Base-by-base conservation (phyloP, 768 basidiomycete genomes). In the Cystoderma amianthinum region DNA sequence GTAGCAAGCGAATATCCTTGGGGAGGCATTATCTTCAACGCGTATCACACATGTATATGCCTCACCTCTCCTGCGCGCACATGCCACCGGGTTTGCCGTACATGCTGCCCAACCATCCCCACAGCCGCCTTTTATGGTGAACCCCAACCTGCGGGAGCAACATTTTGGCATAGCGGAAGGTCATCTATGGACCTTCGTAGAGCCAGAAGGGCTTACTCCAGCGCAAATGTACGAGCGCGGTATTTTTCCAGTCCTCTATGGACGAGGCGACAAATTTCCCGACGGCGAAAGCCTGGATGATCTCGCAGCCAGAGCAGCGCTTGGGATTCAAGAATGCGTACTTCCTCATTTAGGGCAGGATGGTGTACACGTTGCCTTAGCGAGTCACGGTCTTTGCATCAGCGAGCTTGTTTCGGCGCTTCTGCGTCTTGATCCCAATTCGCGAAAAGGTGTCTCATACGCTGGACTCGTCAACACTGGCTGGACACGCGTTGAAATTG, bases 361-460 rank as follows among this genome's bases (percentile, higher is more conserved):
- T 5, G 38, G 43, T 4, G 37, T 28, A n/a, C 32, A 33, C n/a
- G 40, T 89, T 24, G 85, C 77, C 2, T 48, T 88, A 23, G 79
- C 84, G 37, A 84, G 85, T 52, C 87, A 89, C 56, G 85, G 87
- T 1, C 49, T 85, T 41, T 85, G 77, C 51, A 85, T 89, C 32
- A 67, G 68, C 35, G 78, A 81, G 55, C 49, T 85, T 12, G 57
- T 86, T 11, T 59, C 69, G 12, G 77, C 74, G 9, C 50, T 88
- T 13, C 48, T 86, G 18, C 58, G 62, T 32, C 47, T 74, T 34
- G 74, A 76, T 51, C 74, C 71, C 33, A 62, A 67, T 42, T 66
- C 73, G 30, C 57, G 63, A 6, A 54, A 57, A 6, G 65, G 61
- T 21, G 53, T 51, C 21, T 60, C 42, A 22, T 68, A 59, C 43